These are phyloP conservation scores for Paulownia fortunei DNA, from an alignment of 257 asterid genomes.

Conservation along the genomic window DNA sequence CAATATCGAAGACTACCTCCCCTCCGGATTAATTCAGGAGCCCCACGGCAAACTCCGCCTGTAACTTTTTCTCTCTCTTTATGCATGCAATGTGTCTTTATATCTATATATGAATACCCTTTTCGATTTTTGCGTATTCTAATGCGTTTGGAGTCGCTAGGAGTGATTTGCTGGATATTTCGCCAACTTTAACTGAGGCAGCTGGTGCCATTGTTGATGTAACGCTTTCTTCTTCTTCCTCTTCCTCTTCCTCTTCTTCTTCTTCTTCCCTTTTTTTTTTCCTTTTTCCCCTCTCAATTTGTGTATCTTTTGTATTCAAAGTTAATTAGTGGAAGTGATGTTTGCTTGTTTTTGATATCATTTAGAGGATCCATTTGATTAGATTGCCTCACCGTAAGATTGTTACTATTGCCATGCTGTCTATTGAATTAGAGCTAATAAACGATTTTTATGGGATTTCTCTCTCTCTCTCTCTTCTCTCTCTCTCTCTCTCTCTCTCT, in stretches of 20 bases:
- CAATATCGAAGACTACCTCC: conserved; percentile 88
- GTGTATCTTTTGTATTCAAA: background rate
- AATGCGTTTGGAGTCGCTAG: conserved; percentile 37
- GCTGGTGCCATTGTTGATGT: conserved; percentile 99
- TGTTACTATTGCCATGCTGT: background rate
- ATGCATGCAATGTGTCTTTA: conserved; percentile 1
- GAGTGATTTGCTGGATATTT: conserved; percentile 91
- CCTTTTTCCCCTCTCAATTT: background rate
- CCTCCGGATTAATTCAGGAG: conserved; percentile 84
- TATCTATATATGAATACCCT: no score
- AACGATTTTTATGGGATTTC: no score
- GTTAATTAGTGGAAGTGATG: background rate
- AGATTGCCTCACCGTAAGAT: background rate
- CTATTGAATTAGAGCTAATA: conserved; percentile 30
- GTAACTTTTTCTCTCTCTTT: conserved; percentile 39
- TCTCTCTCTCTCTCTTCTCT: no score
- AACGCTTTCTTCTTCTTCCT: no score
- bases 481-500: no score
- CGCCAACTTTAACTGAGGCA: conserved; percentile 94
- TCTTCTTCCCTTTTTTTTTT: background rate
- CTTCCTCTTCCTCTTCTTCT: no score
- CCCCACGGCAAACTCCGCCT: conserved; percentile 80
- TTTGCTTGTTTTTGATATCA: background rate
- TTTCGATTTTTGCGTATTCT: background rate
- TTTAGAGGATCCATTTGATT: background rate